A percentile compares a stretch with the other conserved stretches of the same genome.
These are phyloP conservation scores for Beauveria australis DNA, from an alignment of 2,329 filamentous ascomycete genomes.

Conservation along the genomic window DNA sequence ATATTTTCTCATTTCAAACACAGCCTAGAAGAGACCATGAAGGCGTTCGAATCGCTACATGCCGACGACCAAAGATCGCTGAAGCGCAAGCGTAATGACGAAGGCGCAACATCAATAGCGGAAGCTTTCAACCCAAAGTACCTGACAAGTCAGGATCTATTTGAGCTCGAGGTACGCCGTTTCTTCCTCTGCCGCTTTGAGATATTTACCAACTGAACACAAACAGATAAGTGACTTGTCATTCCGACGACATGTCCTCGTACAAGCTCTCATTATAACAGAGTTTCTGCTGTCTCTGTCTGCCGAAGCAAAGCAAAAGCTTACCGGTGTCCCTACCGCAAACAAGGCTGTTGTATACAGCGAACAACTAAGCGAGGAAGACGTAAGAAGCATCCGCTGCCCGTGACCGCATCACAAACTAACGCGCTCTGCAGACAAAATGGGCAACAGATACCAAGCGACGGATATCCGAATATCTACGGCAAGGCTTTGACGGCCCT, in stretches of 20 bases:
- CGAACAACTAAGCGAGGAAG: slow-evolving; percentile 72
- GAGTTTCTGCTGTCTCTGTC: slow-evolving; percentile 93
- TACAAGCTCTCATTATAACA: slow-evolving; percentile 88
- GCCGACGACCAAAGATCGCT: slow-evolving; percentile 38
- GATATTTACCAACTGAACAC: slow-evolving; percentile 14
- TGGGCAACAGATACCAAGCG: slow-evolving; percentile 77
- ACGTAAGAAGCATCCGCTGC: slow-evolving; percentile 43
- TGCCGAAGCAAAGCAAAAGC: slow-evolving; percentile 69
- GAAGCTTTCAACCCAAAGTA: slow-evolving; percentile 87
- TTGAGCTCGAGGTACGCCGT: slow-evolving; percentile 72
- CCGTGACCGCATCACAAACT: background rate
- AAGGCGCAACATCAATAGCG: slow-evolving; percentile 43
- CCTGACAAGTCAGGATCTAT: slow-evolving; percentile 91
- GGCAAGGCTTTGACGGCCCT: slow-evolving; percentile 71
- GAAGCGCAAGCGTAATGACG: slow-evolving; percentile 62
- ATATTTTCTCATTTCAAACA: slow-evolving; percentile 76
- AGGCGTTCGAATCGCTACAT: slow-evolving; percentile 40
- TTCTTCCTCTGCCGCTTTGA: no score
- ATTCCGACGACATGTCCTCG: slow-evolving; percentile 87
- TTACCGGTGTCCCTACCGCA: slow-evolving; percentile 53
- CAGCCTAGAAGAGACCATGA: slow-evolving; percentile 60
- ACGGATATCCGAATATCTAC: slow-evolving; percentile 74
- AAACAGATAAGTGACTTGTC: slow-evolving; percentile 79
- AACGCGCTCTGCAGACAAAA: slow-evolving; percentile 47
- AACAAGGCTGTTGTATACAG: slow-evolving; percentile 86